These are phyloP conservation scores for Pseudocercospora fuligena DNA, from an alignment of 2,329 filamentous ascomycete species.

Conservation along the genomic window DNA sequence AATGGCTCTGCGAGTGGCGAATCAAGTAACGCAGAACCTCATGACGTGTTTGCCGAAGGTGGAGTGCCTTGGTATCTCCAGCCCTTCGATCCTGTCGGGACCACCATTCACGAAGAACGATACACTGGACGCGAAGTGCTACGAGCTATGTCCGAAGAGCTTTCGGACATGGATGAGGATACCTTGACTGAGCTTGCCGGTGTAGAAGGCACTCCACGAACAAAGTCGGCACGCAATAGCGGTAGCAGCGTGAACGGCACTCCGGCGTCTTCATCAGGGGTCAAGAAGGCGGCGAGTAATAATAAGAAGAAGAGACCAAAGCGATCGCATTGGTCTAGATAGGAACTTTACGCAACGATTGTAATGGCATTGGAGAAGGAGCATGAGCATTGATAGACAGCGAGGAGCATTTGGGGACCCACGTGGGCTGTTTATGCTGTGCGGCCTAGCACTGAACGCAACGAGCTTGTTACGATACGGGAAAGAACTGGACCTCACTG, in stretches of 20 bases:
- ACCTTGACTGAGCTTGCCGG: constrained; percentile 68
- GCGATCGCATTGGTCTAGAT: constrained; percentile 23
- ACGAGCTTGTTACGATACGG: neutral
- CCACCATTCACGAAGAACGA: constrained; percentile 75
- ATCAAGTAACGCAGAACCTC: constrained; percentile 42
- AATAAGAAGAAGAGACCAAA: constrained; percentile 20
- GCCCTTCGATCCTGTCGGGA: constrained; percentile 78
- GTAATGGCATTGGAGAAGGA: neutral
- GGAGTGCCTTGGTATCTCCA: constrained; percentile 89
- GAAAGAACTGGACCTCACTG: neutral
- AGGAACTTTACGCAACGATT: neutral
- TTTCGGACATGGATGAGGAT: constrained; percentile 91
- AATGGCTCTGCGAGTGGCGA: constrained; percentile 27
- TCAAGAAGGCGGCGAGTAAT: constrained; percentile 12
- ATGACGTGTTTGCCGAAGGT: constrained; percentile 61
- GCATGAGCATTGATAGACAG: neutral
- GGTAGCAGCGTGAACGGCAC: constrained; percentile 9
- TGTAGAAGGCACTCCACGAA: constrained; percentile 27
- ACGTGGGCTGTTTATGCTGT: neutral
- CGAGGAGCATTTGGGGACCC: neutral
- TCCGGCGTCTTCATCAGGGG: neutral
- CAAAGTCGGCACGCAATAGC: constrained; percentile 9
- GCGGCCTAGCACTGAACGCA: constrained; percentile 2
- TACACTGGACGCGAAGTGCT: constrained; percentile 75
- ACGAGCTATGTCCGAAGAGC: constrained; percentile 72